A percentile compares a stretch with the other conserved stretches of the same genome.
Evolutionary conservation across 768 basidiomycete genomes (phyloP).

Genomic region (Pleurotus salmoneostramineus): DNA sequence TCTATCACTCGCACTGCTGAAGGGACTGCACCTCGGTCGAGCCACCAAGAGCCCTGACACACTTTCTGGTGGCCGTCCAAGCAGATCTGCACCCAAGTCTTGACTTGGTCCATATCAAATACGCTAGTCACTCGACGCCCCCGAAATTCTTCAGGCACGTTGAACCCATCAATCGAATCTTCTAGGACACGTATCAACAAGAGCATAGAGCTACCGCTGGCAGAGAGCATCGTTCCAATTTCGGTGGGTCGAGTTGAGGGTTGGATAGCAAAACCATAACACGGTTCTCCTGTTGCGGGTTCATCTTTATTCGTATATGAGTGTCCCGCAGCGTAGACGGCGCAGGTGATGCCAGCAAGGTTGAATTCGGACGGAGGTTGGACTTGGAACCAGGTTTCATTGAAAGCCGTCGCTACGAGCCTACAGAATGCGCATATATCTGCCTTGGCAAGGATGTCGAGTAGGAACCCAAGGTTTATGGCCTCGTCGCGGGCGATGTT

Average conservation of each 20-base stretch:
- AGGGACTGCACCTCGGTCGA: background rate
- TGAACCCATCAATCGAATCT: background rate
- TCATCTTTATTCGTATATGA: background rate
- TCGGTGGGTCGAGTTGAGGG: background rate
- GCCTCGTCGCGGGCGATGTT: background rate
- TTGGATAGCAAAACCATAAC: background rate
- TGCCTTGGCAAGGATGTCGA: background rate
- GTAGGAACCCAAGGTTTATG: background rate
- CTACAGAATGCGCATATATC: background rate
- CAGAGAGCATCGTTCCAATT: background rate
- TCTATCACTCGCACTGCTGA: background rate
- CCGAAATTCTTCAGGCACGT: background rate
- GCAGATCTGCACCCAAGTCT: background rate
- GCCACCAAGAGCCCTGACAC: background rate
- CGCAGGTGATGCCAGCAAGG: background rate
- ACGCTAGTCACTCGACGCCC: background rate
- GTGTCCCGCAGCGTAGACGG: background rate
- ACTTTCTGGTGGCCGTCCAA: background rate
- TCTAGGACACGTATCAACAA: background rate
- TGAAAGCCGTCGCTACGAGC: background rate
- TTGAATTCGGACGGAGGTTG: background rate
- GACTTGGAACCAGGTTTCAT: background rate
- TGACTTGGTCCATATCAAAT: background rate
- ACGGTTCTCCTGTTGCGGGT: background rate
- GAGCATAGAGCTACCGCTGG: background rate